Evolutionary conservation across 2,329 filamentous ascomycete species (phyloP), one percentile per base, ranked within the genome.

Genomic region (Xylariaceae sp.): DNA sequence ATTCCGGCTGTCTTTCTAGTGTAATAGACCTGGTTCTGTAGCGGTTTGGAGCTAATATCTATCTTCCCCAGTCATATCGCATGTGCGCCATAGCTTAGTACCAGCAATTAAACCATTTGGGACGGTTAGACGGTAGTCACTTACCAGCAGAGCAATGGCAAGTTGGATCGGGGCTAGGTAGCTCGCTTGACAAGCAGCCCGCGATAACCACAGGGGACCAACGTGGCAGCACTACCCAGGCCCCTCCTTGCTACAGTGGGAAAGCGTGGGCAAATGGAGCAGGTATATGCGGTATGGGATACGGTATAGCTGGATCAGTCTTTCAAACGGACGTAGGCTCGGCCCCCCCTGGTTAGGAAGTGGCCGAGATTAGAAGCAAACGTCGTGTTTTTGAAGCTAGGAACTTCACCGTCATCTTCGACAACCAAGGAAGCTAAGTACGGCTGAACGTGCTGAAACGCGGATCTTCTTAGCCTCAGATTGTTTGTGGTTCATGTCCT

Each of bases 31-130:
- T 30, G 50, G 19, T 26, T 39, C 45, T 51, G 26, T 47, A 7
- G 35, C 47, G 51, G 30, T 50, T 56, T 39, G 27, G 49, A 46
- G 31, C 44, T 42, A 35, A 50, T 39, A 44, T 57, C 51, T 39
- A 44, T 57, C 51, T 54, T 54, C 51, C 51, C 48, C 54, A 51
- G 51, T 54, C 45, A 48, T 46, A 46, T 43, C 45, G 31, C 41
- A 43, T 57, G 48, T 57, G 50, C 48, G 51, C 54, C 51, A 56
- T 59, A 51, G 19, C 19, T 19, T 19, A 19, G 19, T 19, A 56
- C 49, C 47, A 47, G 52, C 32, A 47, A 48, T 43, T 50, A 29
- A 49, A 44, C 54, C 35, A 47, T 40, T 47, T 48, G 34, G 9
- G 43, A 35, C 37, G n/a, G 31, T 27, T 39, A 40, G 35, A 50